These are phyloP conservation scores for Cucumis cinereus DNA, from an alignment of 306 rosid genomes.

Conservation along the genomic window DNA sequence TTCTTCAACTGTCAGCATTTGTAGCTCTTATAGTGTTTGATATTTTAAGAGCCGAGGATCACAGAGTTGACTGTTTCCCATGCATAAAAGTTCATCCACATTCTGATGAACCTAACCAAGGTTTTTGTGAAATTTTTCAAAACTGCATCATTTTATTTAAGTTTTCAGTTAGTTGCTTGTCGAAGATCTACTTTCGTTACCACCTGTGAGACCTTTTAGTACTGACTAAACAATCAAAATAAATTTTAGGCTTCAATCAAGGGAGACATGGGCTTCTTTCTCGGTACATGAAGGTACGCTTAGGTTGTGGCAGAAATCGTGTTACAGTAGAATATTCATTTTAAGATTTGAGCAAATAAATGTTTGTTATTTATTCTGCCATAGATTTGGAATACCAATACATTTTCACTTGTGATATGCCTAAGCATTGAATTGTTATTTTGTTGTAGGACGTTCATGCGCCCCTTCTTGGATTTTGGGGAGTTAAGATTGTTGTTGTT, in stretches of 20 bases:
- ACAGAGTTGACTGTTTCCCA: constrained; percentile 84
- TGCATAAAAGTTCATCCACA: constrained; percentile 53
- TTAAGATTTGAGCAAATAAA: neutral
- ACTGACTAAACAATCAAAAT: constrained; percentile 19
- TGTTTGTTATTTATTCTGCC: neutral
- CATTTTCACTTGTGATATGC: neutral
- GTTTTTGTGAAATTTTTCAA: constrained; percentile 22
- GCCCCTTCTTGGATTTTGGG: constrained; percentile 76
- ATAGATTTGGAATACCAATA: neutral
- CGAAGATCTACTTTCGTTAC: constrained; percentile 2
- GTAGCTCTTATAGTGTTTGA: constrained; percentile 76
- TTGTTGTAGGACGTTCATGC: constrained; percentile 74
- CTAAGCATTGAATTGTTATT: neutral
- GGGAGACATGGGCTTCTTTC: constrained; percentile 60
- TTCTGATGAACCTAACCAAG: constrained; percentile 43
- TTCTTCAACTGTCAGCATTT: constrained; percentile 88
- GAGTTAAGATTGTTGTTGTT: constrained; percentile 58
- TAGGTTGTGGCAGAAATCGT: neutral
- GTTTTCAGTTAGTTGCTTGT: neutral
- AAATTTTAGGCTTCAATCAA: constrained; percentile 39
- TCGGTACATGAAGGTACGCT: constrained; percentile 73
- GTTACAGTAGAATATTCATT: neutral
- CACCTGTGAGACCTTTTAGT: constrained; percentile 6
- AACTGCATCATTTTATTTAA: neutral
- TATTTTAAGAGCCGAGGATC: constrained; percentile 66